Percentiles rank a stretch among this genome's conserved stretches.
Evolutionary conservation across 2,329 filamentous ascomycete species (phyloP).

Genomic region (Botrytis cinerea): DNA sequence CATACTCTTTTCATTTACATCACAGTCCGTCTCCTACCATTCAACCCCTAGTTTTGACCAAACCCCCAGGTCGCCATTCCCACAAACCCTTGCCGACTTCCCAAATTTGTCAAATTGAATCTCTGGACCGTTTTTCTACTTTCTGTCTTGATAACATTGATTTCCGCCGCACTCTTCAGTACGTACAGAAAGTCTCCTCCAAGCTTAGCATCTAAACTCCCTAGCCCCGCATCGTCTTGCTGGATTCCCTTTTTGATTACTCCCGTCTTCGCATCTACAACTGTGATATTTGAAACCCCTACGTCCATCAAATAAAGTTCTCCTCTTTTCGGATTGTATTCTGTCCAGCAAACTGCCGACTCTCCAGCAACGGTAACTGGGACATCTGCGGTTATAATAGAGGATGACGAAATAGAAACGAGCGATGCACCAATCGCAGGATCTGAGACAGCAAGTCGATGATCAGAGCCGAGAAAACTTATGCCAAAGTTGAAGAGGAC

Average conservation of each 20-base stretch:
- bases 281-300: slow-evolving; percentile 21
- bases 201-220: slow-evolving; percentile 26
- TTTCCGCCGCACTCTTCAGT: slow-evolving; percentile 18
- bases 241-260: slow-evolving; percentile 17
- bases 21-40: neutral
- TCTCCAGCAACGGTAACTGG: slow-evolving; percentile 23
- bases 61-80: slow-evolving; percentile 29
- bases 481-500: slow-evolving; percentile 28
- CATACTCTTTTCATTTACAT: neutral
- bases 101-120: slow-evolving; percentile 28
- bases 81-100: slow-evolving; percentile 26
- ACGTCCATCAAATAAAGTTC: slow-evolving; percentile 27
- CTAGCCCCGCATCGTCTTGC: slow-evolving; percentile 16
- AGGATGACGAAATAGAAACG: slow-evolving; percentile 23
- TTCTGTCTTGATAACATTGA: slow-evolving; percentile 24
- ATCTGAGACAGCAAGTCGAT: slow-evolving; percentile 26
- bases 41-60: neutral
- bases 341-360: slow-evolving; percentile 29
- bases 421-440: slow-evolving; percentile 27
- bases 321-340: slow-evolving; percentile 26
- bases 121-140: slow-evolving; percentile 21
- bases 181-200: slow-evolving; percentile 27
- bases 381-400: slow-evolving; percentile 17
- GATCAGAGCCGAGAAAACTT: slow-evolving; percentile 27
- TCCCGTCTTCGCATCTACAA: slow-evolving; percentile 26